These are phyloP conservation scores for Podosphaera fusca DNA, from an alignment of 2,329 filamentous ascomycete species.

Conservation along the genomic window DNA sequence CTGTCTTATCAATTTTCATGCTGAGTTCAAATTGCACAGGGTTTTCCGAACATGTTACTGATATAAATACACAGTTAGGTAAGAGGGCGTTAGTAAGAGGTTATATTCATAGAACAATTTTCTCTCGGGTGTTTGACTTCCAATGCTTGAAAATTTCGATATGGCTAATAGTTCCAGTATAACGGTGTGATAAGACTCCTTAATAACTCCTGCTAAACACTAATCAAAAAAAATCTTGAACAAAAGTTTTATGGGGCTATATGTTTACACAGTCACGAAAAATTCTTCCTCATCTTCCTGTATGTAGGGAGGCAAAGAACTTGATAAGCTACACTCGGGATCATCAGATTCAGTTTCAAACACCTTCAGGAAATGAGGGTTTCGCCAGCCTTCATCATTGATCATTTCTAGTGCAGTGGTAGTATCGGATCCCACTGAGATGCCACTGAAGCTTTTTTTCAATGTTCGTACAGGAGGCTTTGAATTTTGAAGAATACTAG, in stretches of 20 bases:
- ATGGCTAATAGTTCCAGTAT: too few species aligned
- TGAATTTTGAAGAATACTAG: slow-evolving; percentile 16
- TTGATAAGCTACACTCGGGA: slow-evolving; percentile 11
- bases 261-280: not conserved
- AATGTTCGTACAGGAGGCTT: slow-evolving; percentile 6
- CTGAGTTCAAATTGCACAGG: too few species aligned
- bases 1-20: too few species aligned
- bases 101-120: too few species aligned
- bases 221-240: not conserved
- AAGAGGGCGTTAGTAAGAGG: too few species aligned
- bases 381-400: slow-evolving; percentile 16
- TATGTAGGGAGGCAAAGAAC: slow-evolving; percentile 12
- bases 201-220: not conserved
- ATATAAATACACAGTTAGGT: too few species aligned
- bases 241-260: not conserved
- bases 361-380: slow-evolving; percentile 32
- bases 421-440: slow-evolving; percentile 19
- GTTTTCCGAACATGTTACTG: too few species aligned
- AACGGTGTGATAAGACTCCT: too few species aligned
- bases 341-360: slow-evolving; percentile 29
- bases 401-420: slow-evolving; percentile 27
- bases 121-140: too few species aligned
- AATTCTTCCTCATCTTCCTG: slow-evolving; percentile 19
- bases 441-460: slow-evolving; percentile 14
- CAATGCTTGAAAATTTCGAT: too few species aligned